A percentile compares a stretch with the other conserved stretches of the same genome.
Conservation (phyloP, 23 red algal species). For the Pyropia yezoensis region DNA sequence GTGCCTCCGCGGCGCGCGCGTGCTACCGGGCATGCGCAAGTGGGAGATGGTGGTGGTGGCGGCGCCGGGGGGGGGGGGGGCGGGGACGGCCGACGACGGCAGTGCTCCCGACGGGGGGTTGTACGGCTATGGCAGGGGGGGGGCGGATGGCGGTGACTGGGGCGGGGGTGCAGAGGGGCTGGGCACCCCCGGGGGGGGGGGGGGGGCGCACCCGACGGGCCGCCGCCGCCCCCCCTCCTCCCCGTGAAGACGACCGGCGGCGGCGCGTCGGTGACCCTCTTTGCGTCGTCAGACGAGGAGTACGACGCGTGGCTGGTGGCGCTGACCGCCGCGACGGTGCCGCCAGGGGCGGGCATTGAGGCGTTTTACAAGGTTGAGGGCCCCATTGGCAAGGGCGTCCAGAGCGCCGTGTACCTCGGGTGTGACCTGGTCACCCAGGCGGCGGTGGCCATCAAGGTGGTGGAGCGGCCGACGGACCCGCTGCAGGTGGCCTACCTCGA, state of each 20-base stretch:
- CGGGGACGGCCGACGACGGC: too few species aligned
- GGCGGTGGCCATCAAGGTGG: conserved; percentile 74
- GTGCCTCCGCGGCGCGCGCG: too few species aligned
- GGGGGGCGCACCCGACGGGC: conserved; percentile 17
- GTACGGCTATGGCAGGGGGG: too few species aligned
- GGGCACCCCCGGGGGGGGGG: too few species aligned
- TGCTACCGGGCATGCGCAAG: too few species aligned
- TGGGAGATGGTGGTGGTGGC: too few species aligned
- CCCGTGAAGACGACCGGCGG: conserved; percentile 13
- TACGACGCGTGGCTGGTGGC: conserved; percentile 38
- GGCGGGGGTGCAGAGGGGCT: too few species aligned
- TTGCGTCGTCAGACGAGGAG: conserved; percentile 22
- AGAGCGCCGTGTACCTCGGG: conserved; percentile 36
- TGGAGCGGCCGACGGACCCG: conserved; percentile 44
- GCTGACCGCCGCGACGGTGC: conserved; percentile 12
- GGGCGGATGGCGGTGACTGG: too few species aligned
- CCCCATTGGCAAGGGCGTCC: conserved; percentile 33
- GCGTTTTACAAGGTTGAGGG: conserved; percentile 39
- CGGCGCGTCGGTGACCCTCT: conserved; percentile 33
- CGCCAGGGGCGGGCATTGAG: conserved; percentile 22
- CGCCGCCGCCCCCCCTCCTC: conserved; percentile 22
- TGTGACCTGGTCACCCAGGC: conserved; percentile 35
- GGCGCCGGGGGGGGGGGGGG: too few species aligned
- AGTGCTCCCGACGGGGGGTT: too few species aligned
- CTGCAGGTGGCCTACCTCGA: conserved; percentile 47